Conservation (phyloP, 2,329 filamentous ascomycete species). For the Colletotrichum liaoningense region DNA sequence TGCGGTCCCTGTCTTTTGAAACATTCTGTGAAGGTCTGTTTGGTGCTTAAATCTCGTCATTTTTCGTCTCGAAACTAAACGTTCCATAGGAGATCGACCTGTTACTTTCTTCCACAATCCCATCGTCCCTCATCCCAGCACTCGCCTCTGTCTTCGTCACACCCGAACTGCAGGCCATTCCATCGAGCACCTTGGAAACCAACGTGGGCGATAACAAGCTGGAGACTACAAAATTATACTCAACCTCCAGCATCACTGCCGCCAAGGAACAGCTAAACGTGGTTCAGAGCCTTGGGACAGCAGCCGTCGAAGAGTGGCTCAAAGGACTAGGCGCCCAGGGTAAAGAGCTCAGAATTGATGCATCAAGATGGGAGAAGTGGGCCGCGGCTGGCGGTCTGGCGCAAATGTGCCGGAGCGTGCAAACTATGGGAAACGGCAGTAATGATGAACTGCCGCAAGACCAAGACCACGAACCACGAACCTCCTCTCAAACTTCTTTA, state of each 20-base stretch:
- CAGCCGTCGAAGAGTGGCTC: slow-evolving; percentile 80
- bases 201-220: slow-evolving; percentile 57
- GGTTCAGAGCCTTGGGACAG: slow-evolving; percentile 74
- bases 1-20: slow-evolving; percentile 75
- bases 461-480: too few relatives aligned
- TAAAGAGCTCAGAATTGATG: slow-evolving; percentile 68
- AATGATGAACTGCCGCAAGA: not conserved
- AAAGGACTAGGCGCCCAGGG: slow-evolving; percentile 78
- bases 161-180: slow-evolving; percentile 68
- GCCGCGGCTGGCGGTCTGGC: slow-evolving; percentile 58
- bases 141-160: slow-evolving; percentile 77
- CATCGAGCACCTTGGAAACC: slow-evolving; percentile 65
- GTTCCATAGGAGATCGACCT: slow-evolving; percentile 75
- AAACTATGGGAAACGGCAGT: slow-evolving; percentile 59
- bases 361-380: slow-evolving; percentile 82
- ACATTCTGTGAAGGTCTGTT: slow-evolving; percentile 73
- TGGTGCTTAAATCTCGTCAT: slow-evolving; percentile 6
- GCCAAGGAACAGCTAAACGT: slow-evolving; percentile 72
- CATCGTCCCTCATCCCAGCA: slow-evolving; percentile 73
- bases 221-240: slow-evolving; percentile 75
- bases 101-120: slow-evolving; percentile 69
- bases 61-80: slow-evolving; percentile 40
- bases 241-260: slow-evolving; percentile 69
- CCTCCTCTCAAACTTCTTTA: not conserved
- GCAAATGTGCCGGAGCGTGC: slow-evolving; percentile 47